Evolutionary conservation across 2,329 filamentous ascomycete genomes (phyloP).

Genomic region (Dactylellina cionopaga): DNA sequence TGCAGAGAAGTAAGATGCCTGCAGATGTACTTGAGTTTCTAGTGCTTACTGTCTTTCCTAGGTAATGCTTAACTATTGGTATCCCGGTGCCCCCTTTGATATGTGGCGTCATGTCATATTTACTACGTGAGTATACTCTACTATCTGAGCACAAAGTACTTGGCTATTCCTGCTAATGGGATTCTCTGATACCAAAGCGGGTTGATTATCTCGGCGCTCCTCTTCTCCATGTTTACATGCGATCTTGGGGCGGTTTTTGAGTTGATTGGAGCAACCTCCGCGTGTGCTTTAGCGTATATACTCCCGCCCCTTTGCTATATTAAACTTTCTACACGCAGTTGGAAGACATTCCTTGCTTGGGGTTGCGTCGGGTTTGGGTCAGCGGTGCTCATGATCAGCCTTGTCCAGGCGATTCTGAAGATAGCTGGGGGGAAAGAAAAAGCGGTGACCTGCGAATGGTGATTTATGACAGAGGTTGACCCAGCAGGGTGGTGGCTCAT

Average conservation of each 20-base stretch:
- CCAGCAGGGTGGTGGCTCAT: background rate
- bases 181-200: conserved; percentile 58
- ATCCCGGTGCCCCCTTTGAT: conserved; percentile 77
- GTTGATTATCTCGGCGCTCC: conserved; percentile 81
- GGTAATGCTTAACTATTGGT: conserved; percentile 63
- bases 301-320: conserved; percentile 94
- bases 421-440: conserved; percentile 61
- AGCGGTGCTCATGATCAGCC: conserved; percentile 81
- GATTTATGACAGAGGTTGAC: background rate
- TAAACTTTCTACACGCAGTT: conserved; percentile 81
- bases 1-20: conserved; percentile 80
- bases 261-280: conserved; percentile 92
- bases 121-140: conserved; percentile 67
- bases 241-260: conserved; percentile 95
- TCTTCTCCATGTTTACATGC: conserved; percentile 83
- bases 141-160: background rate
- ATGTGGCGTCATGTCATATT: conserved; percentile 86
- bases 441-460: conserved; percentile 41
- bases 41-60: too few relatives aligned
- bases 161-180: background rate
- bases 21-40: too few relatives aligned
- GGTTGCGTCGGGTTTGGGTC: conserved; percentile 80
- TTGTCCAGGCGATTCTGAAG: conserved; percentile 77
- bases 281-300: conserved; percentile 93
- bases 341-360: conserved; percentile 77